These are phyloP conservation scores for Lolium rigidum DNA, from an alignment of 176 grass and related monocot species.

Conservation along the genomic window DNA sequence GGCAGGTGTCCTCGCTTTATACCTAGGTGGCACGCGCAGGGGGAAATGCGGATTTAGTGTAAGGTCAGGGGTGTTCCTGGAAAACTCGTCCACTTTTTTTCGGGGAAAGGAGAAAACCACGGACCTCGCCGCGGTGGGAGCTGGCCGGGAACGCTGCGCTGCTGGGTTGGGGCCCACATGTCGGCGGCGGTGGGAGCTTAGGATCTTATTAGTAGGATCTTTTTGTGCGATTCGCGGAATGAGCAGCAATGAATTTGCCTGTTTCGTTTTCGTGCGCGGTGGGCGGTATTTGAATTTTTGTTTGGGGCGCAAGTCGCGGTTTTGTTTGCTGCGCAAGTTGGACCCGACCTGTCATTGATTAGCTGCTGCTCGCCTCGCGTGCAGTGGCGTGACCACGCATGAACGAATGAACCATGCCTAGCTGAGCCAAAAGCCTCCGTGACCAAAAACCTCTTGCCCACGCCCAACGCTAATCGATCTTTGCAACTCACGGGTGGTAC, in stretches of 20 bases:
- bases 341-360: too few species aligned
- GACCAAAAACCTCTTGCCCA: too few species aligned
- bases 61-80: neutral
- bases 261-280: neutral
- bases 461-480: too few species aligned
- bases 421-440: too few species aligned
- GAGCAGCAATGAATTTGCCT: neutral
- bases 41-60: neutral
- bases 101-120: conserved; percentile 35
- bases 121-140: conserved; percentile 13
- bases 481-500: too few species aligned
- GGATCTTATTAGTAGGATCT: neutral
- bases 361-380: too few species aligned
- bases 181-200: neutral
- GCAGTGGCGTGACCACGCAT: too few species aligned
- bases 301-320: conserved; percentile 54
- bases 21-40: neutral
- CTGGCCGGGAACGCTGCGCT: neutral
- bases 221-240: neutral
- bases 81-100: neutral
- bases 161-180: neutral
- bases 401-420: too few species aligned
- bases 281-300: neutral
- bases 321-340: conserved; percentile 41
- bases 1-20: conserved; percentile 45